These are phyloP conservation scores for Arctium minus DNA, from an alignment of 129 eudicot genomes.

Conservation along the genomic window DNA sequence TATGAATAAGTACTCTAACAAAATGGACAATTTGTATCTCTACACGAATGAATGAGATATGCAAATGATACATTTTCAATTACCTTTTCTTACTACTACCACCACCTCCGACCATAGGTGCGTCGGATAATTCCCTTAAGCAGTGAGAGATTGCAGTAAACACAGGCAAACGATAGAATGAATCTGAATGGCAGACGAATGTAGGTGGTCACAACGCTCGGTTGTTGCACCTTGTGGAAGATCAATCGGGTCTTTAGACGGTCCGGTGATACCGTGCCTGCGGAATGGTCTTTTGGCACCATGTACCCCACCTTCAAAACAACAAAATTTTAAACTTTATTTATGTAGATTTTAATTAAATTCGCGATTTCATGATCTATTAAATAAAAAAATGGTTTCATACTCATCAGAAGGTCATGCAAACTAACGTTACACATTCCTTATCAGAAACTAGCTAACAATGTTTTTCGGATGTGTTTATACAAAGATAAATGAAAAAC, in stretches of 20 bases:
- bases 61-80: neutral
- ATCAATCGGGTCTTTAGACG: constrained; percentile 57
- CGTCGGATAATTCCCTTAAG: constrained; percentile 54
- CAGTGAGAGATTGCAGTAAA: constrained; percentile 71
- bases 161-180: constrained; percentile 46
- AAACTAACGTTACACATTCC: too few species aligned
- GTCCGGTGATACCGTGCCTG: constrained; percentile 49
- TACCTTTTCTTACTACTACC: neutral
- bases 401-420: neutral
- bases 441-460: neutral
- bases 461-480: neutral
- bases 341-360: neutral
- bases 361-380: neutral
- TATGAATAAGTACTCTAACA: neutral
- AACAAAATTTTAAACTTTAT: neutral
- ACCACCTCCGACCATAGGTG: constrained; percentile 30
- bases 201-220: constrained; percentile 51
- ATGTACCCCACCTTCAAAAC: constrained; percentile 70
- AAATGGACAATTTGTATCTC: neutral
- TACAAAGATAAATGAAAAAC: too few species aligned
- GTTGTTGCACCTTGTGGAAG: constrained; percentile 64
- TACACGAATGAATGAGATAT: neutral
- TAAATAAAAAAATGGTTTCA: neutral
- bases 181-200: constrained; percentile 68
- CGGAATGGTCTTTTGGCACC: constrained; percentile 66